Evolutionary conservation across 1,139 yeast species (phyloP).

Genomic region (Yamadazyma buinensis): DNA sequence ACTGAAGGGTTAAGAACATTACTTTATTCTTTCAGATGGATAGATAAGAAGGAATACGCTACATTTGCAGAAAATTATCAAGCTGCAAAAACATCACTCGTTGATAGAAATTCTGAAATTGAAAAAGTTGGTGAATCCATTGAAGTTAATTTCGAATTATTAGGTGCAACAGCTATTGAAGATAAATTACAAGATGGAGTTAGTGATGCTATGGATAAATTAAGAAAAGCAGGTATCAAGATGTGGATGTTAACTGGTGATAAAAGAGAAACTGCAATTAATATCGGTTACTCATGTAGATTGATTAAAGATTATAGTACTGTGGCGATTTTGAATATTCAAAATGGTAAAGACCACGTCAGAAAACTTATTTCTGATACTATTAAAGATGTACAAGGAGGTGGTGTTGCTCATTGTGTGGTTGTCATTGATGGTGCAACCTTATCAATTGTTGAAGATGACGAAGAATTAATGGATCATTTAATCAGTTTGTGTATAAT

Average conservation of each 20-base stretch:
- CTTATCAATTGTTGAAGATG: conserved; percentile 65
- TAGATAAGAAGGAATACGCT: conserved; percentile 55
- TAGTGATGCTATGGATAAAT: conserved; percentile 86
- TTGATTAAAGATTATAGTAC: conserved; percentile 91
- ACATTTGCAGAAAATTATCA: conserved; percentile 65
- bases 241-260: conserved; percentile 99
- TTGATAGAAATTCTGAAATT: conserved; percentile 60
- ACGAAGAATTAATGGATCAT: conserved; percentile 63
- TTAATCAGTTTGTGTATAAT: conserved; percentile 82
- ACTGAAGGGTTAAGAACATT: conserved; percentile 92
- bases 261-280: conserved; percentile 95
- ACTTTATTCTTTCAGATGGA: conserved; percentile 75
- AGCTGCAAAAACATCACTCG: conserved; percentile 74
- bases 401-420: conserved; percentile 87
- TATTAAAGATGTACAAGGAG: conserved; percentile 56
- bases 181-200: conserved; percentile 96
- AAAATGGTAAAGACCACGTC: conserved; percentile 49
- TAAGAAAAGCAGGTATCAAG: conserved; percentile 88
- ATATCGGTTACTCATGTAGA: conserved; percentile 92
- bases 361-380: conserved; percentile 57
- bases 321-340: conserved; percentile 68
- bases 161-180: conserved; percentile 97
- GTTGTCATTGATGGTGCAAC: conserved; percentile 92
- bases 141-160: conserved; percentile 61
- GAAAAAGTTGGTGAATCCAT: conserved; percentile 70